Evolutionary conservation across 768 basidiomycete species (phyloP), one percentile per base, ranked within the genome.

Genomic region (Infundibulicybe gibba): DNA sequence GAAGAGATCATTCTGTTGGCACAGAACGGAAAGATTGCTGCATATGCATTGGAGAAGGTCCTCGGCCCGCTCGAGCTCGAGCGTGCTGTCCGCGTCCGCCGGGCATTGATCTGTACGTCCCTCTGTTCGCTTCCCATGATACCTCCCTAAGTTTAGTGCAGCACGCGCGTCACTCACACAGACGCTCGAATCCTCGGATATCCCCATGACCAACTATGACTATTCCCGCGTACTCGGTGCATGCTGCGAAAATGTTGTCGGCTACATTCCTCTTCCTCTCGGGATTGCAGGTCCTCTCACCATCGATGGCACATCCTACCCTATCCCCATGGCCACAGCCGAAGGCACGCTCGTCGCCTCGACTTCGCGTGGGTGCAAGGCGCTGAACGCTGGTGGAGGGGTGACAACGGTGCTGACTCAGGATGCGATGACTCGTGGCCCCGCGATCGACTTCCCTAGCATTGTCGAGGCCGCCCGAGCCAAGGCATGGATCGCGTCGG

Each of bases 321-420:
- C 85, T 34, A 94, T 99, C 57, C 97, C 97, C 6, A 98, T 99
- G 97, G 97, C 97, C 37, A 99, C 97, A 4, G 94, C 97, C n/a
- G 97, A 99, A 64, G 97, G 97, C 49, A 98, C 97, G 0, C 82
- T 99, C 45, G 94, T 98, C 50, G 97, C 97, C 0, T 98, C 95
- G 5, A 90, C 95, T 0, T 97, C 95, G 0, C 86, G 97, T 51
- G 97, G 95, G 6, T 97, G 93, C 72, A 99, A 98, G 67, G 97
- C 97, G 0, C 83, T 98, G 56, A 98, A 99, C 62, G 83, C 92
- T 1, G 90, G 91, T 41, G 94, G 95, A 44, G 97, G 97, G 30
- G 95, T 97, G 1, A 87, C 86, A 0, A 98, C 95, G 3, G 95
- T 97, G 14, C 69, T 99, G 52, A 90, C 84, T 2, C 75, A 87